Evolutionary conservation across 225 moss, liverwort and hornwort species (phyloP).

Genomic region (Lunularia cruciata): DNA sequence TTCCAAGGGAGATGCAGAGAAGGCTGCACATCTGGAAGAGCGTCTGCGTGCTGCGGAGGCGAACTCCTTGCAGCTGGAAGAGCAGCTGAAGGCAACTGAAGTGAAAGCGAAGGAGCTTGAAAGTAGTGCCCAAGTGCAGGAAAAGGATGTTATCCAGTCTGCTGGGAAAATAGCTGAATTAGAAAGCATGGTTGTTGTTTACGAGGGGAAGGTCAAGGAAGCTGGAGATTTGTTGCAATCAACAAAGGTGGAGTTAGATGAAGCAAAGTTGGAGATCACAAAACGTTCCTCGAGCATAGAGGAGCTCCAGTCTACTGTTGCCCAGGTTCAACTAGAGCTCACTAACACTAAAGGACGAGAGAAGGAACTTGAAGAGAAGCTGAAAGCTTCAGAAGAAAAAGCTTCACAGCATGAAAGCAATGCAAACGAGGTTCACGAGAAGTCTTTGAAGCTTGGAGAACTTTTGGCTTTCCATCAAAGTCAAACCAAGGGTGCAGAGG

Average conservation of each 20-base stretch:
- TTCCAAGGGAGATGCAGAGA: conserved; percentile 5
- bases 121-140: conserved; percentile 25
- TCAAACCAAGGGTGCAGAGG: conserved; percentile 28
- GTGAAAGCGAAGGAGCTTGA: conserved; percentile 33
- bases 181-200: conserved; percentile 41
- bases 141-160: conserved; percentile 25
- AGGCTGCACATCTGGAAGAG: conserved; percentile 6
- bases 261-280: conserved; percentile 17
- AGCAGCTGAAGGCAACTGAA: conserved; percentile 31
- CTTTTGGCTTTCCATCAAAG: conserved; percentile 34
- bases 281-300: conserved; percentile 17
- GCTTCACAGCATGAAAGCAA: conserved; percentile 34
- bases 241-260: conserved; percentile 29
- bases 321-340: conserved; percentile 26
- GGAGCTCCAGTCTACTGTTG: conserved; percentile 11
- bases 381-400: conserved; percentile 26
- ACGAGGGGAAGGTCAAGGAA: conserved; percentile 50
- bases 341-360: conserved; percentile 24
- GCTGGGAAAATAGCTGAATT: conserved; percentile 41
- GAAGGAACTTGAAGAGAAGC: conserved; percentile 23
- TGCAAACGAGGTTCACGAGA: conserved; percentile 32
- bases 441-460: conserved; percentile 41
- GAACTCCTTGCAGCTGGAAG: conserved; percentile 24
- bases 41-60: conserved; percentile 24
- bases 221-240: conserved; percentile 33